Evolutionary conservation across 2,329 filamentous ascomycete genomes (phyloP), one percentile per base, ranked within the genome.

Genomic region (Fonsecaea nubica): DNA sequence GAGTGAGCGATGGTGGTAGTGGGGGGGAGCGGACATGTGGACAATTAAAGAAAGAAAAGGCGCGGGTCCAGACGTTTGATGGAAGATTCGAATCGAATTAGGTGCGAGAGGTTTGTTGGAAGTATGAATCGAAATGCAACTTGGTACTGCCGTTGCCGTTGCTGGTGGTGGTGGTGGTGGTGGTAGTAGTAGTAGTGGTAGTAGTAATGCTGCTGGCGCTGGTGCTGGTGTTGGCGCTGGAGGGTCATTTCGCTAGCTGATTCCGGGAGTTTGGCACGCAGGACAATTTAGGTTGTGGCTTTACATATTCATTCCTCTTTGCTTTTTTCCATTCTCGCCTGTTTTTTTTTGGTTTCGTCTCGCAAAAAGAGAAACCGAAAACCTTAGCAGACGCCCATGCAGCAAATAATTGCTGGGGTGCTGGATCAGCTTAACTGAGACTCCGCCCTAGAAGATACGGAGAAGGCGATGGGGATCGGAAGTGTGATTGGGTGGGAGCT

Each of bases 391-490:
- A 25, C n/a, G 45, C 45, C 45, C 45, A 50, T 50, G 45, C 45
- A 62, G 64, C 58, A 58, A 57, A 63, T 68, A 56, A 54, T 40
- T 58, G 38, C 32, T 38, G 7, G 48, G 54, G 60, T 59, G 55
- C 45, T 58, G 55, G 58, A 64, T 57, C 62, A 58, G 62, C 61
- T 62, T 60, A 45, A 54, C 38, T 52, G 61, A 63, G 54, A 63
- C 61, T 62, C 53, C 53, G 25, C 38, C 40, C 42, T 55, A 10
- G 18, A 48, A 21, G 33, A 53, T 12, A 61, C 58, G 45, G 58
- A 42, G 58, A 52, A 62, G 60, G 60, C 38, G 60, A 55, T 13
- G 10, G 2, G 35, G 52, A 15, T 25, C 6, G 45, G 3, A 7
- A 15, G 9, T 8, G 48, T 61, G 45, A 61, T 61, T 61, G 58